Evolutionary conservation across 75 land plant species (phyloP).

Genomic region (Adiantum capillusveneris): DNA sequence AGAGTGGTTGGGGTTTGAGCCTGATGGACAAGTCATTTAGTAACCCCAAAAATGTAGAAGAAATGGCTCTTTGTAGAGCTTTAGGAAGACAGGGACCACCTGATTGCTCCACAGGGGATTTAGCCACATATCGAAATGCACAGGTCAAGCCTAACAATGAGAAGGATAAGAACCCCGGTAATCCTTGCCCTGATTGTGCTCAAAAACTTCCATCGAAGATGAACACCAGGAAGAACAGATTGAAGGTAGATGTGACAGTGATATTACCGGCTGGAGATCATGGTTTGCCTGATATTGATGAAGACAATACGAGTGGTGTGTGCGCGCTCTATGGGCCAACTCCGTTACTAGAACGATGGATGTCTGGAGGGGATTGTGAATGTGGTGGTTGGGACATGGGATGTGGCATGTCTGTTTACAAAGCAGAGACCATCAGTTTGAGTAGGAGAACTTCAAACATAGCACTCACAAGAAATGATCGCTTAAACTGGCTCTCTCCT

Average conservation of each 20-base stretch:
- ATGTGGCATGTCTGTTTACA: constrained; percentile 21
- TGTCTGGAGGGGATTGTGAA: constrained; percentile 64
- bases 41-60: too few relatives aligned
- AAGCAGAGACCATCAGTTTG: neutral
- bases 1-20: constrained; percentile 14
- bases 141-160: too few relatives aligned
- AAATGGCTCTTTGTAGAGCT: too few relatives aligned
- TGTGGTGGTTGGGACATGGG: constrained; percentile 93
- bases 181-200: too few relatives aligned
- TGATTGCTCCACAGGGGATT: too few relatives aligned
- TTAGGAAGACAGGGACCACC: too few relatives aligned
- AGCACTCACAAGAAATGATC: constrained; percentile 1
- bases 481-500: neutral
- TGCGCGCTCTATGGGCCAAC: constrained; percentile 27
- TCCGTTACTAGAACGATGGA: constrained; percentile 64
- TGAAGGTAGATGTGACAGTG: constrained; percentile 15
- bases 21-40: constrained; percentile 11
- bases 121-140: too few relatives aligned
- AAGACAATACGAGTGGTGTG: neutral
- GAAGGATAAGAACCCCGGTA: too few relatives aligned
- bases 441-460: neutral
- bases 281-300: constrained; percentile 23
- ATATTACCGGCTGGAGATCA: constrained; percentile 66
- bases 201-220: neutral
- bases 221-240: neutral